Base-by-base conservation (phyloP, 1,284 basidiomycete genomes). In the Ustilago nuda region DNA sequence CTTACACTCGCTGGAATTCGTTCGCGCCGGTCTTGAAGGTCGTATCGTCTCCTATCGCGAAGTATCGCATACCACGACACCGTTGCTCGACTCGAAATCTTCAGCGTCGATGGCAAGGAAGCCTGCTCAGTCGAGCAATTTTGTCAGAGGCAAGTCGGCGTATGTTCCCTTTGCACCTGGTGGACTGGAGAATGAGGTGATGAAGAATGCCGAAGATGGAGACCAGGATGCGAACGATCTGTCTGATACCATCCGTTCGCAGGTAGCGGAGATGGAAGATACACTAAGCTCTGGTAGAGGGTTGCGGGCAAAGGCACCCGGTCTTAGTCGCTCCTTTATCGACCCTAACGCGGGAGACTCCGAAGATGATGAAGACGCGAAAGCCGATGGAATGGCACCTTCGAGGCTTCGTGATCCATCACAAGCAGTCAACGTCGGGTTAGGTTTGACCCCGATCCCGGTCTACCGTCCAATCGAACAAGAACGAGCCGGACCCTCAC, bases 71-170 rank as follows among this genome's bases (percentile, higher is more conserved):
- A 64, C 78, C 4, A 33, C 64, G 6, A 57, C 71, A 1, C 66
- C 72, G 8, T 48, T 76, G 23, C 64, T 73, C 23, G 75, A 82
- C 52, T 66, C 72, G 11, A 75, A 67, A 46, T 79, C 65, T 15
- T 82, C 67, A 6, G 94, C 93, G 8, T 93, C 93, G 12, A 88
- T 96, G 70, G 90, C 92, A 66, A 90, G 95, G 65, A 92, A 92
- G 9, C 94, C 94, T 4, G 93, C 91, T 8, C 66, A 73, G 6
- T 88, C 88, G 53, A 89, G 90, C 74, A 92, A 91, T 73, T 98
- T 98, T 86, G 94, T 98, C 8, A 89, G 95, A 67, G 95, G 95
- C 55, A 97, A 95, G 86, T 92, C 94, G 36, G 92, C 93, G 30
- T 91, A 95, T 86, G 91, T 96, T 3, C 95, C 95, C 0, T 79